phyloP scores from a whole-genome alignment of 1,284 basidiomycete species.

The Tilletia caries region DNA sequence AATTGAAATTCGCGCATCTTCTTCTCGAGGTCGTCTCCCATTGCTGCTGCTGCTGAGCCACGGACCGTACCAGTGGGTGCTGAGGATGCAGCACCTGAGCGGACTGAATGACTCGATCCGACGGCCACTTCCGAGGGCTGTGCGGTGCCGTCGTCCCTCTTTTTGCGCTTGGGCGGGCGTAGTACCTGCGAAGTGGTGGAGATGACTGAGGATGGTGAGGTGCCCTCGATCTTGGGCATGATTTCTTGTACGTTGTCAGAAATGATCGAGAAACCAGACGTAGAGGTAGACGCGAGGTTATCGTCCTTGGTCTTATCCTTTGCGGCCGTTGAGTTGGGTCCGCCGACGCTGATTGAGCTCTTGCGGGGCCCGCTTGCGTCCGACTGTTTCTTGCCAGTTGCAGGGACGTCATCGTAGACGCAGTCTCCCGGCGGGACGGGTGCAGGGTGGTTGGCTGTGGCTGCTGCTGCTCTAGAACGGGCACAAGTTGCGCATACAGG shows the following conservation, averaged over 20 bases:
- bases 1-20: conserved; percentile 5
- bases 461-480: conserved; percentile 18
- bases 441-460: conserved; percentile 17
- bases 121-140: background rate
- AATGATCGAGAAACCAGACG: too few relatives aligned
- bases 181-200: background rate
- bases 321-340: background rate
- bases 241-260: too few relatives aligned
- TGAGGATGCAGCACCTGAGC: background rate
- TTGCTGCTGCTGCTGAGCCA: background rate
- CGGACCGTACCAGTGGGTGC: background rate
- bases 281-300: too few relatives aligned
- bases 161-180: background rate
- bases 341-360: background rate
- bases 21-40: background rate
- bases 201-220: background rate
- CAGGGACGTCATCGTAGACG: conserved; percentile 20
- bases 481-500: conserved; percentile 23
- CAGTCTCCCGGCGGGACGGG: conserved; percentile 22
- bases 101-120: background rate
- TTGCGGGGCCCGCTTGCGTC: background rate
- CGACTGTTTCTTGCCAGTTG: background rate
- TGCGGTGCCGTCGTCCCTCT: background rate
- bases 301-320: background rate
- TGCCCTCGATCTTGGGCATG: background rate